Conservation (phyloP, 441 rosid genomes). For the Hura crepitans region DNA sequence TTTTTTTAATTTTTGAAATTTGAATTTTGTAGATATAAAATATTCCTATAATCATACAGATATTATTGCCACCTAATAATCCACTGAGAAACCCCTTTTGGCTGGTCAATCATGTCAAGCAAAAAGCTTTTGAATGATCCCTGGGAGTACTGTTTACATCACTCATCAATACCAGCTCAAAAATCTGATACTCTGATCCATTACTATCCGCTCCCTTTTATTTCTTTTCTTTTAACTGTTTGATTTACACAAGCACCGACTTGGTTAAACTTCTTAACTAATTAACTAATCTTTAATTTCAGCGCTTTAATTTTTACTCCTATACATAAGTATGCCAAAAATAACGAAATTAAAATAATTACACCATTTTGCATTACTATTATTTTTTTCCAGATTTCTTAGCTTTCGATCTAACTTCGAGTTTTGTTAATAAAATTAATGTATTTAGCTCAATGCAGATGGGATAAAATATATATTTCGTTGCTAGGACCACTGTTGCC, state of each 20-base stretch:
- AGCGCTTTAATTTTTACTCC: no score
- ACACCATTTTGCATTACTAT: no score
- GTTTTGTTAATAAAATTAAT: no score
- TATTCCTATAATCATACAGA: constrained; percentile 39
- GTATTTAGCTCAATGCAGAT: no score
- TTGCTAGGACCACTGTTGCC: constrained; percentile 28
- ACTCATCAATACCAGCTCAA: constrained; percentile 26
- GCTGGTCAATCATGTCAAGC: constrained; percentile 56
- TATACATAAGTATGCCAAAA: no score
- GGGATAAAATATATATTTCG: no score
- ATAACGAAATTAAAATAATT: no score
- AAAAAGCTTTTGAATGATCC: constrained; percentile 40
- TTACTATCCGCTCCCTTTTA: constrained; percentile 2
- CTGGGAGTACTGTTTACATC: constrained; percentile 25
- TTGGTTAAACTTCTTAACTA: not conserved
- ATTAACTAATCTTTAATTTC: no score
- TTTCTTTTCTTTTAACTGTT: not conserved
- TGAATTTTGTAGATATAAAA: not conserved
- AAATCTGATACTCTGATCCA: not conserved
- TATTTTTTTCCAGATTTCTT: no score
- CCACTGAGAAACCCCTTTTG: constrained; percentile 46
- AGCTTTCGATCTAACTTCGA: no score
- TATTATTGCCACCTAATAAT: constrained; percentile 73
- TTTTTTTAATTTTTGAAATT: not conserved
- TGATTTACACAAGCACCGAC: constrained; percentile 5